Evolutionary conservation across 2,329 filamentous ascomycete genomes (phyloP).

Genomic region (Pseudogymnoascus sp.): DNA sequence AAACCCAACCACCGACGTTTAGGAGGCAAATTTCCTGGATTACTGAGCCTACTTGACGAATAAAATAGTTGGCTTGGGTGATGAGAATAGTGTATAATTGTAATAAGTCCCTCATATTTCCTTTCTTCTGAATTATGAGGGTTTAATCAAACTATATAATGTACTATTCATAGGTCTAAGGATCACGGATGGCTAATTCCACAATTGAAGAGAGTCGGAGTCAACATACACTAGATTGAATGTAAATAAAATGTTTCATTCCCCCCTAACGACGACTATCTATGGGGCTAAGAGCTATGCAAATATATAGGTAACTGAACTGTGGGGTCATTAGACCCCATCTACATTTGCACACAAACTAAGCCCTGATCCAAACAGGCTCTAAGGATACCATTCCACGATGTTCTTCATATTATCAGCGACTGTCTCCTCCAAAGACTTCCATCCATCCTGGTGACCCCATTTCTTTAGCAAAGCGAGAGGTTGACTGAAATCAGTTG

Average conservation of each 20-base stretch:
- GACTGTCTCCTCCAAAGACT: constrained; percentile 15
- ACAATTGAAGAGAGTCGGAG: background rate
- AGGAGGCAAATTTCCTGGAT: background rate
- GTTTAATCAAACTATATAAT: background rate
- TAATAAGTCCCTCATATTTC: background rate
- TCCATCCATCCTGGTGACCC: constrained; percentile 18
- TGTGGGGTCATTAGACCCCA: background rate
- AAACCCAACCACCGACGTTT: background rate
- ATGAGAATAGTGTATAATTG: background rate
- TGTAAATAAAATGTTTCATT: background rate
- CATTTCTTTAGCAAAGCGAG: constrained; percentile 18
- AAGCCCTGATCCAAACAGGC: background rate
- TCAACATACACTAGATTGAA: background rate
- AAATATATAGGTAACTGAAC: background rate
- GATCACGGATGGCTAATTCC: background rate
- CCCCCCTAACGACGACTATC: background rate
- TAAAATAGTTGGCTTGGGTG: background rate
- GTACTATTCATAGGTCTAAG: background rate
- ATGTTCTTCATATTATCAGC: constrained; percentile 8
- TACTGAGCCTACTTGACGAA: background rate
- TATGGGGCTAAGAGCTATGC: background rate
- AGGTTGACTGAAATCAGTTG: constrained; percentile 18
- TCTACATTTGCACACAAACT: background rate
- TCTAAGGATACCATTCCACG: background rate
- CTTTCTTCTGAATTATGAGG: background rate